Base-by-base conservation (phyloP, 164 flowering plant genomes). In the Houttuynia cordata region DNA sequence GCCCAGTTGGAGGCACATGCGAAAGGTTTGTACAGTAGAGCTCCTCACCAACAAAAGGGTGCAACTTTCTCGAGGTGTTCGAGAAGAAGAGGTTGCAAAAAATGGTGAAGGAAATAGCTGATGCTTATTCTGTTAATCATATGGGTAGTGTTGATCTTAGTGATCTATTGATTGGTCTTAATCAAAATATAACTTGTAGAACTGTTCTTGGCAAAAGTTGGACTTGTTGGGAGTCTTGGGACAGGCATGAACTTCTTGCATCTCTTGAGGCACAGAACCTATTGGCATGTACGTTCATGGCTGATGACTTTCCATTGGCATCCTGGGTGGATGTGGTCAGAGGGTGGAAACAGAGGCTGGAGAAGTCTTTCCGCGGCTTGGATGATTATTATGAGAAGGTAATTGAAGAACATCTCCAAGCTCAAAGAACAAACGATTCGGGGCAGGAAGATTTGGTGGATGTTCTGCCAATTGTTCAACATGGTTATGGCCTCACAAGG, bases 281-380 rank as follows among this genome's bases (percentile, higher is more conserved):
- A 62, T 1, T 68, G n/a, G 76, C 58, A 3, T 61, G 59, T 10
- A 70, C 73, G 45, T 58, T 13, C 56, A 18, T 71, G 4, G 62
- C 76, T 4, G 86, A 82, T 49, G 68, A 62, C 49, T 65, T 76
- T 24, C 82, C 86, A 19, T 63, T 61, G 65, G n/a, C 73, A 55
- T 40, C 67, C 9, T 82, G 83, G 83, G 15, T 82, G 5, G 71
- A 76, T 63, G 71, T 59, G 62, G 21, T 81, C 24, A 66, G 54
- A 45, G 81, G 81, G 12, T 12, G 40, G 18, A 24, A 53, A 0
- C 24, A 57, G 13, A 59, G 67, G 53, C 64, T 81, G 0, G 68
- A 73, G 50, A 69, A 63, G 57, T 67, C 12, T 24, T 82, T 73
- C 45, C 14, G 4, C 24, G 58, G 62, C 10, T 9, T 74, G 71